Evolutionary conservation across 192 early-diverging fungal genomes (phyloP), one percentile per base, ranked within the genome.

Genomic region (Gorgonomyces haynaldii): DNA sequence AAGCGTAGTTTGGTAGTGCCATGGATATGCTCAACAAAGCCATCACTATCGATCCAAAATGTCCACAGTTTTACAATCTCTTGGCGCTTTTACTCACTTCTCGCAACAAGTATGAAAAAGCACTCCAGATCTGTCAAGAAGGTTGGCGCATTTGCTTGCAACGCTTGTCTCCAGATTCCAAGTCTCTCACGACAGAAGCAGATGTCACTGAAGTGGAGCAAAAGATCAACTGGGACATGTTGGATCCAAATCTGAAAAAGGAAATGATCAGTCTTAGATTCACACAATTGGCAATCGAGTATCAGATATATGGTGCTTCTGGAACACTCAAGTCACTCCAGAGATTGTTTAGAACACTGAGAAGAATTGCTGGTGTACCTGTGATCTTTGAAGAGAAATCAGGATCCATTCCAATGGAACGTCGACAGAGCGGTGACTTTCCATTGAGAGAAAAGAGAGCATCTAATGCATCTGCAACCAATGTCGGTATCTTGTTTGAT

Each of bases 11-110:
- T 28, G 7, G 50, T 5, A 44, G 53, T 16, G 72, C 68, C 23
- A 64, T 71, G 19, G 26, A 43, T n/a, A 35, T 19, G 6, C 27
- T 68, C 29, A 64, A 62, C 30, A 49, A 61, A 9, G 52, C 63
- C 20, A 38, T 76, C 8, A 22, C 37, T 21, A 22, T 56, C 2
- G 62, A 68, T 42, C 42, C 56, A 5, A 24, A 47, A 1, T 36
- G 53, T 31, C 56, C 56, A n/a, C 31, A 53, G 2, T 65, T 65
- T 1, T 76, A 63, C 58, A 64, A 76, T 51, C 55, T 76, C 4
- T 45, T 76, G 10, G 65, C 69, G 0, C 52, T 76, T 16, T 30
- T 76, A 15, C 44, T 68, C 20, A 58, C 53, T 19, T 62, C 66
- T 6, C 12, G 44, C 3, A 50, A 64, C 12, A 52, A 72, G 23